A percentile compares a stretch with the other conserved stretches of the same genome.
These are phyloP conservation scores for Emericellopsis atlantica DNA, from an alignment of 2,329 filamentous ascomycete species.

Conservation along the genomic window DNA sequence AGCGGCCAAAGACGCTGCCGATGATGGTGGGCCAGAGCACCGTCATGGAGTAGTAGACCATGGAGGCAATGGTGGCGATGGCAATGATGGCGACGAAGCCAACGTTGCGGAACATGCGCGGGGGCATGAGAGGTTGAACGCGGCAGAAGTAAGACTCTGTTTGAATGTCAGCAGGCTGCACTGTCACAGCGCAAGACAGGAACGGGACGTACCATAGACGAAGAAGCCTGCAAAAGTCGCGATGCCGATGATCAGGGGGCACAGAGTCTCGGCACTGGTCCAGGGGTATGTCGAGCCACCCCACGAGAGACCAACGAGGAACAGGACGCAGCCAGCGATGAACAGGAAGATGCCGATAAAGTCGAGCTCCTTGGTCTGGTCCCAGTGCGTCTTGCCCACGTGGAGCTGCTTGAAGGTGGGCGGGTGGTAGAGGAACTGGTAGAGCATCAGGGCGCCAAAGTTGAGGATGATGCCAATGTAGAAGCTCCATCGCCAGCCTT, in stretches of 20 bases:
- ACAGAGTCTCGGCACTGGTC: conserved; percentile 22
- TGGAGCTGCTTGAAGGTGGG: conserved; percentile 30
- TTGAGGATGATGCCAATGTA: conserved; percentile 32
- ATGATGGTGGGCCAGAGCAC: conserved; percentile 31
- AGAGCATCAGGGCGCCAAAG: conserved; percentile 23
- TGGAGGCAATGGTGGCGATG: conserved; percentile 24
- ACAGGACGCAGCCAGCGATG: conserved; percentile 23
- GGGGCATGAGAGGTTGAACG: conserved; percentile 26
- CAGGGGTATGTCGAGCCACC: conserved; percentile 28
- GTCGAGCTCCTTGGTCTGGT: conserved; percentile 30
- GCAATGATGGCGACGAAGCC: conserved; percentile 24
- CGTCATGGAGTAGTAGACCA: conserved; percentile 30
- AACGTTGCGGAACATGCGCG: conserved; percentile 25
- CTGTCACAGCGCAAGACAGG: background rate
- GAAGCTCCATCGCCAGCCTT: conserved; percentile 35
- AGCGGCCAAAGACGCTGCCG: conserved; percentile 22
- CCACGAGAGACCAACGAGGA: conserved; percentile 29
- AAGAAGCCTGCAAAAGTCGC: conserved; percentile 19
- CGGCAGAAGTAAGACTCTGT: conserved; percentile 20
- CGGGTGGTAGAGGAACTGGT: conserved; percentile 31
- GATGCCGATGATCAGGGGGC: conserved; percentile 23
- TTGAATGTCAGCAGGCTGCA: background rate
- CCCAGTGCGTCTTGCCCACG: conserved; percentile 19
- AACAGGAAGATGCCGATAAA: conserved; percentile 29
- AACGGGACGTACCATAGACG: conserved; percentile 15